Percentiles rank a stretch among this genome's conserved stretches.
phyloP scores from a whole-genome alignment of 257 asterid genomes.

The Misopates orontium region DNA sequence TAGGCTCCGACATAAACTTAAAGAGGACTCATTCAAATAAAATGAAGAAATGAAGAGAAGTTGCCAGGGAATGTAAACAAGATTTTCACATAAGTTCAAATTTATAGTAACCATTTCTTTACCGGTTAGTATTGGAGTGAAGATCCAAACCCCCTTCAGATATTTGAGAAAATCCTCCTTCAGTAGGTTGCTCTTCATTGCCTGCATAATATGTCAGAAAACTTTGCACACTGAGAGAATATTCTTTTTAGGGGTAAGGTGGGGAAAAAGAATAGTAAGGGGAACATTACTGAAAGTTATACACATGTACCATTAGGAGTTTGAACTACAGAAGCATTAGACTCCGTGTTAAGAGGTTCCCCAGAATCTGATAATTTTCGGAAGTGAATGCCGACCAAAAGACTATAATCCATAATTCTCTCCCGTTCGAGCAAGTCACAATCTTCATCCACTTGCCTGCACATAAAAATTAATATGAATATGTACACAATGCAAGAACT shows the following conservation, averaged over 20 bases:
- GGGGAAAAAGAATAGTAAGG: not conserved
- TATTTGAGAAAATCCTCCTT: conserved; percentile 33
- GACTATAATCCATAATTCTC: conserved; percentile 96
- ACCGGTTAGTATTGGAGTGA: conserved; percentile 32
- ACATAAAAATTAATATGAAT: not conserved
- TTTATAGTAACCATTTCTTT: not conserved
- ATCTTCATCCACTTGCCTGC: conserved; percentile 48
- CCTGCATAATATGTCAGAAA: conserved; percentile 32
- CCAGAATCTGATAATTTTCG: conserved; percentile 59
- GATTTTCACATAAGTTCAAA: not conserved
- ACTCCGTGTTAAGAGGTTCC: conserved; percentile 45
- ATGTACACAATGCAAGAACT: not conserved
- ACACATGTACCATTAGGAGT: conserved; percentile 39
- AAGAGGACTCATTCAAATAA: not conserved
- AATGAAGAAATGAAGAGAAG: not conserved
- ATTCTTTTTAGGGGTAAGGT: not conserved
- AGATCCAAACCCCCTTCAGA: conserved; percentile 39
- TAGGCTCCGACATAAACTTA: not conserved
- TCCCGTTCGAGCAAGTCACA: conserved; percentile 94
- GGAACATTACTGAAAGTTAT: not conserved
- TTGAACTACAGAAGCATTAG: conserved; percentile 28
- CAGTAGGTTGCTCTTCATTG: conserved; percentile 34
- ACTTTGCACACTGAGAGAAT: not conserved
- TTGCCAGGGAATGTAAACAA: not conserved
- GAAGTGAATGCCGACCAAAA: conserved; percentile 84